Evolutionary conservation across 179 eudicot species (phyloP), one percentile per base, ranked within the genome.

Genomic region (Spinacia oleracea): DNA sequence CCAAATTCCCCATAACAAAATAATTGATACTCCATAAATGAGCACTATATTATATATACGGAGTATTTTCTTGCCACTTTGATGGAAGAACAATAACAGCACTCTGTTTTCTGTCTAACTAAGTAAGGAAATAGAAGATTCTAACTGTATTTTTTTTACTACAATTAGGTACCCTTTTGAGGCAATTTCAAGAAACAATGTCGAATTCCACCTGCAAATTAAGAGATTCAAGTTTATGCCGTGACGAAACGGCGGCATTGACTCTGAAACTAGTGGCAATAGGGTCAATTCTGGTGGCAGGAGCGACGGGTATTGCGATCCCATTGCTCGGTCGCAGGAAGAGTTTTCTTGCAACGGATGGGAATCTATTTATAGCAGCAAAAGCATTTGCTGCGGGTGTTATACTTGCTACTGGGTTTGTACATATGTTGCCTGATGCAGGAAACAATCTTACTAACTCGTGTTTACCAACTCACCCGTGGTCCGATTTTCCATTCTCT

Each of bases 331-430:
- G 88, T 1, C 81, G 83, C 20, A 63, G 58, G 63, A 75, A 84
- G 42, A 78, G 87, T 31, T 83, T 80, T 43, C 82, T 87, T 5
- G 83, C 86, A 0, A 78, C 89, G 0, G 87, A 87, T 48, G 87
- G 87, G 34, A 86, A 89, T 38, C 64, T 89, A 20, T 89, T 89
- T 70, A 84, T 87, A 2, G 85, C 88, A 18, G 79, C 88, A 0
- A 89, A 89, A 55, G 91, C 91, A 10, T 84, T 89, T 50, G 88
- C 91, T 9, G 91, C 91, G 5, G 91, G 90, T 38, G 91, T 89
- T 0, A 89, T 89, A 21, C 82, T 89, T 7, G 91, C 91, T 53
- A 89, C 91, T 0, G 91, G 90, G 32, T 89, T 89, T 45, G 91
- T 89, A 32, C 91, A 89, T 64, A 88, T 89, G 85, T 55, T 89